Percentiles rank a stretch among this genome's conserved stretches.
Evolutionary conservation across 1,284 basidiomycete species (phyloP).

Genomic region (Schizophyllum commune): DNA sequence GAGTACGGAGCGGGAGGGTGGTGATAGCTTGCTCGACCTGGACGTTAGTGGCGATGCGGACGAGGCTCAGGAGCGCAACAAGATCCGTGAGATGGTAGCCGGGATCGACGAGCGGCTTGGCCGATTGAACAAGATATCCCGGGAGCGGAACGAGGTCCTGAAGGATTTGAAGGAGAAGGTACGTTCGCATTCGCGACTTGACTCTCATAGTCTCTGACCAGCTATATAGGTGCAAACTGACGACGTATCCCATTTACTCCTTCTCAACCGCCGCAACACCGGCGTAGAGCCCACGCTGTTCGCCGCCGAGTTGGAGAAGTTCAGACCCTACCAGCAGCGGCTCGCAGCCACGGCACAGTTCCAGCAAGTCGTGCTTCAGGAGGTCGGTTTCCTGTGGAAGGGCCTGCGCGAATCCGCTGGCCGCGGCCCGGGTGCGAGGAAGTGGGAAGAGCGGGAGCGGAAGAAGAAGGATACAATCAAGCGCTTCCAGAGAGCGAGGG

Average conservation of each 20-base stretch:
- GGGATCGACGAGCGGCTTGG: slow-evolving; percentile 77
- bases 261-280: slow-evolving; percentile 84
- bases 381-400: slow-evolving; percentile 67
- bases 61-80: slow-evolving; percentile 62
- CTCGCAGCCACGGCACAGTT: slow-evolving; percentile 71
- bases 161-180: slow-evolving; percentile 95
- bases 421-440: slow-evolving; percentile 61
- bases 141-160: slow-evolving; percentile 80
- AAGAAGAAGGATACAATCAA: slow-evolving; percentile 67
- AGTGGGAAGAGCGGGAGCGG: slow-evolving; percentile 76
- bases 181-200: slow-evolving; percentile 2
- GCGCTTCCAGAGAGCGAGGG: slow-evolving; percentile 68
- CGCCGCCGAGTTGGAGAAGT: slow-evolving; percentile 92
- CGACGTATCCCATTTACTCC: slow-evolving; percentile 91
- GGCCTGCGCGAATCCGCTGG: slow-evolving; percentile 65
- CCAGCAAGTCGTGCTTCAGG: slow-evolving; percentile 65
- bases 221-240: slow-evolving; percentile 77
- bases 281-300: slow-evolving; percentile 86
- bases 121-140: slow-evolving; percentile 72
- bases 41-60: slow-evolving; percentile 55
- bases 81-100: slow-evolving; percentile 60
- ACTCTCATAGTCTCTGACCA: neutral
- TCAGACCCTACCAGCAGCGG: slow-evolving; percentile 83
- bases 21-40: slow-evolving; percentile 59
- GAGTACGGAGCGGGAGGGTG: slow-evolving; percentile 38